Base-by-base conservation (phyloP, 2,329 filamentous ascomycete genomes). In the Trichoderma citrinoviride region DNA sequence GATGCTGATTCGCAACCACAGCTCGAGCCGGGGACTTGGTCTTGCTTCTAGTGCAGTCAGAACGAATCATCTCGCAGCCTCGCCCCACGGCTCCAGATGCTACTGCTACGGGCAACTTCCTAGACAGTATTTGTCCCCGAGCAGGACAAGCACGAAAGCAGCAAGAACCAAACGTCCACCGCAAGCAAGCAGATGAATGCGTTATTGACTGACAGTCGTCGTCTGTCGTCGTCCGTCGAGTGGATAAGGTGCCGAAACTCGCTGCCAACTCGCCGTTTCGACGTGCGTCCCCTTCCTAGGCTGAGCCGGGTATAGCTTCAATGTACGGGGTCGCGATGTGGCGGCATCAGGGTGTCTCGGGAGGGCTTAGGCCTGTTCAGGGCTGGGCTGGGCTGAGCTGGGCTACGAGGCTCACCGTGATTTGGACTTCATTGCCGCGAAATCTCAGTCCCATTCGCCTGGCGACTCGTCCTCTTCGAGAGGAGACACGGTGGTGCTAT, bases 41-140 rank as follows among this genome's bases (percentile, higher is more conserved):
- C 41, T 15, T 44, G 15, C 27, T 7, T 41, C 46, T 58, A 65
- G 14, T 37, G 33, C 37, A 37, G n/a, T 21, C 40, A 23, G 63
- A 40, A 40, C 47, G 63, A 60, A 47, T 60, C 63, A 61, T 15
- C 19, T 54, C 27, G 55, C 47, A 65, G 63, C 63, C 63, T 65
- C 49, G 55, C 49, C 21, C 29, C 5, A 14, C 4, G 8, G 12
- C 4, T 37, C 12, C 12, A 37, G 12, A 37, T 37, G 33, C 12
- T 37, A 37, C 33, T 37, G 14, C 33, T 10, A 37, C 33, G 33
- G 10, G 29, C 29, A 33, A 33, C 29, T 33, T 33, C 7, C 29
- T 12, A 10, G 8, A 10, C 4, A 33, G 29, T 33, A 12, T 33
- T 3, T 33, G 29, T 33, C 29, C 10, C 29, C 29, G n/a, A n/a